These are phyloP conservation scores for Fusarium hostae DNA, from an alignment of 2,329 filamentous ascomycete species.

Conservation along the genomic window DNA sequence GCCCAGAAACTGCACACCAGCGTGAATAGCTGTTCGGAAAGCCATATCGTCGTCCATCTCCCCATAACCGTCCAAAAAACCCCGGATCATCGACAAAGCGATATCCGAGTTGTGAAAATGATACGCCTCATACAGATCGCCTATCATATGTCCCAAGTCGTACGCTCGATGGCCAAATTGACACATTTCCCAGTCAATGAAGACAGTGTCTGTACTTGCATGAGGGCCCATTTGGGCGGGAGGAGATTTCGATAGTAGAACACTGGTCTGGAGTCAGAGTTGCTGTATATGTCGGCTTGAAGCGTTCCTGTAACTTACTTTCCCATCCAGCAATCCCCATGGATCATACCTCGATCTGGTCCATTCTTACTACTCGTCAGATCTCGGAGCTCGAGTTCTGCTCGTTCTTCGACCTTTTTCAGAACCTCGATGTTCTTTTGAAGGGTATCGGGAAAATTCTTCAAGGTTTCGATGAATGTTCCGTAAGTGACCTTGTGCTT, in stretches of 20 bases:
- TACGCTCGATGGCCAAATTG: neutral
- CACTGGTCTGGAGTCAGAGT: neutral
- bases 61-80: neutral
- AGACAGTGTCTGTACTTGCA: neutral
- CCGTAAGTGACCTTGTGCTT: neutral
- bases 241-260: neutral
- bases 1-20: neutral
- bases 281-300: fast-evolving
- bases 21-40: neutral
- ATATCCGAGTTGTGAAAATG: neutral
- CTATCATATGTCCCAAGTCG: neutral
- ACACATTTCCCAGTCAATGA: neutral
- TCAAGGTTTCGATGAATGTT: neutral
- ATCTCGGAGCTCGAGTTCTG: neutral
- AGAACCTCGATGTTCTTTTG: neutral
- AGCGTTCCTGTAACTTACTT: neutral
- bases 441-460: neutral
- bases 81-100: neutral
- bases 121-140: neutral
- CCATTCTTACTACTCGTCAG: fast-evolving
- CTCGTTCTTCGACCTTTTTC: neutral
- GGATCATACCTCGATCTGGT: neutral
- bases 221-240: neutral
- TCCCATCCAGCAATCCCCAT: neutral
- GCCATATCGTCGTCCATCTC: neutral